Conservation (phyloP, 2,329 filamentous ascomycete species). For the Ophiostoma quercus region DNA sequence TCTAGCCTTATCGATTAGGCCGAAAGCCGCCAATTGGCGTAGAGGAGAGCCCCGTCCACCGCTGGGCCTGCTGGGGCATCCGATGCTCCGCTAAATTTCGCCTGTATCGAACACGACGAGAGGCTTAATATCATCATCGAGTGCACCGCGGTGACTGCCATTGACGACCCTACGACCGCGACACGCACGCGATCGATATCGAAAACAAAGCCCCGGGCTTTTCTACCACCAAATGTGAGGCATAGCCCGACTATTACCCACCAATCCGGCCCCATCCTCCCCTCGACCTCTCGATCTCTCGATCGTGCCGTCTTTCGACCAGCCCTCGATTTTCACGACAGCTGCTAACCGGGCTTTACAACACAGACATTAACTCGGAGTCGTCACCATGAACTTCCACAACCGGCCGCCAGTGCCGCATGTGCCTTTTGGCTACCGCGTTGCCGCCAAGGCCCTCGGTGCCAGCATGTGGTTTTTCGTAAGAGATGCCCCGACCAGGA, state of each 20-base stretch:
- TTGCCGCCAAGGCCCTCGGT: constrained; percentile 78
- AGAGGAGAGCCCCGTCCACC: background rate
- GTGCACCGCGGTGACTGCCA: constrained; percentile 11
- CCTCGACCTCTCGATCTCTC: background rate
- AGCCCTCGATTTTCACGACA: background rate
- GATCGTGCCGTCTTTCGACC: background rate
- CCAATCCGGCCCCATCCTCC: background rate
- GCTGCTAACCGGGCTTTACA: constrained; percentile 4
- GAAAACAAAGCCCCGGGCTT: background rate
- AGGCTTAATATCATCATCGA: background rate
- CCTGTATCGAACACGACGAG: constrained; percentile 3
- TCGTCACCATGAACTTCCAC: constrained; percentile 26
- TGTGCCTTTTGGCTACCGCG: constrained; percentile 65
- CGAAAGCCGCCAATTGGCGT: constrained; percentile 12
- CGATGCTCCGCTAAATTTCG: constrained; percentile 19
- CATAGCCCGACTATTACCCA: background rate
- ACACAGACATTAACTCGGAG: background rate
- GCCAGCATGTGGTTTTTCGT: constrained; percentile 99
- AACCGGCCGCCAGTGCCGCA: constrained; percentile 37
- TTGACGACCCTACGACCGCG: constrained; percentile 17
- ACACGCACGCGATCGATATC: constrained; percentile 5
- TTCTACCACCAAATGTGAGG: background rate
- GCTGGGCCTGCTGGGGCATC: constrained; percentile 3
- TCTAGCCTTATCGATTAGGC: constrained; percentile 24
- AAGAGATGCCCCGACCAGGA: constrained; percentile 38